Evolutionary conservation across 2,329 filamentous ascomycete species (phyloP).

Genomic region (Pseudogymnoascus sp.): DNA sequence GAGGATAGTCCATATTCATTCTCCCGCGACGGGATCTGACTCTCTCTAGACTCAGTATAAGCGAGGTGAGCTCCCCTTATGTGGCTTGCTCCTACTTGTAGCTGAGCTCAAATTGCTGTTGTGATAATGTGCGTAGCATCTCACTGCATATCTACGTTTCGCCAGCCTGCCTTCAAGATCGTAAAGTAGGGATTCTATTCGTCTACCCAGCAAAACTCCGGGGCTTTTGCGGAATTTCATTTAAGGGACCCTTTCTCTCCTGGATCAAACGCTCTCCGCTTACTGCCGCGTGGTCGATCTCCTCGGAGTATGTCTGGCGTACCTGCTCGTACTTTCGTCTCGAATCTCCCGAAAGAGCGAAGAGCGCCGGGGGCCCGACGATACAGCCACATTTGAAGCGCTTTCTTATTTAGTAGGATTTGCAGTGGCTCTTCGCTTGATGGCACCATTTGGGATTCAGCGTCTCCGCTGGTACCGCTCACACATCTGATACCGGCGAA

Average conservation of each 20-base stretch:
- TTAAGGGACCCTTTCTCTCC: not conserved
- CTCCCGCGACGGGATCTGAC: constrained; percentile 3
- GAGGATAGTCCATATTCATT: not conserved
- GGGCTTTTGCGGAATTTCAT: not conserved
- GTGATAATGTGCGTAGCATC: constrained; percentile 3
- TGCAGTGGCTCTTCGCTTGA: constrained; percentile 4
- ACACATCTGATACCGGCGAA: not conserved
- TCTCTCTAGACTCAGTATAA: not conserved
- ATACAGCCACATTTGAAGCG: constrained; percentile 6
- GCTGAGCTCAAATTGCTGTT: not conserved
- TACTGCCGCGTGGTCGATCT: not conserved
- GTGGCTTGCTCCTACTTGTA: constrained; percentile 3
- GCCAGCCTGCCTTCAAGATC: not conserved
- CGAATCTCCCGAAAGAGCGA: constrained; percentile 12
- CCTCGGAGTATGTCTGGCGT: not conserved
- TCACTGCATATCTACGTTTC: constrained; percentile 3
- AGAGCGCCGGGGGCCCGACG: not conserved
- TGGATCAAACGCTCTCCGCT: not conserved
- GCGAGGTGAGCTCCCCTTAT: not conserved
- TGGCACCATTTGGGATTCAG: constrained; percentile 2
- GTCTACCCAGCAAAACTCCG: not conserved
- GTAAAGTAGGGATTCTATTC: not conserved
- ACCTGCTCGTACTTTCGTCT: constrained; percentile 2
- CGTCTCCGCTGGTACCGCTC: not conserved
- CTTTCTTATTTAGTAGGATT: constrained; percentile 9